Conservation (phyloP, 768 basidiomycete genomes). For the Amanita molliuscula region DNA sequence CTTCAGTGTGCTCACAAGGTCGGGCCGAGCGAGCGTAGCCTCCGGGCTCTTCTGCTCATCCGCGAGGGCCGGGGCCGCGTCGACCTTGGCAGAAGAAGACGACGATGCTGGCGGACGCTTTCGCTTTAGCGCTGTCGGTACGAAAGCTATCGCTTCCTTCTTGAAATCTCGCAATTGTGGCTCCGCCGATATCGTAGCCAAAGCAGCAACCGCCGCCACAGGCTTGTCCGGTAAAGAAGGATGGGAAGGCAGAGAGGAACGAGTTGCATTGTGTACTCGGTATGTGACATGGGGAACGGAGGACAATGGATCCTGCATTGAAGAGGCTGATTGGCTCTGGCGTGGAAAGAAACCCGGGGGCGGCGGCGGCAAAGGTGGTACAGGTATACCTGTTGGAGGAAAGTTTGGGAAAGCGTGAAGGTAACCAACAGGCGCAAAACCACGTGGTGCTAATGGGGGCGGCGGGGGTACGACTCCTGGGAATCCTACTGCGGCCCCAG, state of each 20-base stretch:
- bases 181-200: conserved; percentile 73
- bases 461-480: conserved; percentile 9
- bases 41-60: conserved; percentile 20
- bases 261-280: conserved; percentile 56
- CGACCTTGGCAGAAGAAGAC: conserved; percentile 32
- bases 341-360: conserved; percentile 63
- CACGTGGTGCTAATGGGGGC: conserved; percentile 21
- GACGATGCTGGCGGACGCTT: conserved; percentile 38
- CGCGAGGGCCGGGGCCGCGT: conserved; percentile 53
- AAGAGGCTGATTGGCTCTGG: conserved; percentile 35
- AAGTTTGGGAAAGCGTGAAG: conserved; percentile 11
- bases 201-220: conserved; percentile 26
- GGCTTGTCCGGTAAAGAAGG: conserved; percentile 34
- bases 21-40: conserved; percentile 40
- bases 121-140: conserved; percentile 74
- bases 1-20: conserved; percentile 53
- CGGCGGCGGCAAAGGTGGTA: conserved; percentile 27
- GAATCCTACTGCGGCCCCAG: neutral
- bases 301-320: conserved; percentile 69
- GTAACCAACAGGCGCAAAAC: conserved; percentile 16
- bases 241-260: conserved; percentile 21
- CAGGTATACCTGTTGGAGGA: conserved; percentile 19
- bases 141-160: conserved; percentile 89
- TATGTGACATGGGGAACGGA: conserved; percentile 70
- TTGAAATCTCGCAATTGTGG: conserved; percentile 89